Percentiles rank a stretch among this genome's conserved stretches.
Evolutionary conservation across 2,329 filamentous ascomycete genomes (phyloP).

Genomic region (Aspergillus glaucus): DNA sequence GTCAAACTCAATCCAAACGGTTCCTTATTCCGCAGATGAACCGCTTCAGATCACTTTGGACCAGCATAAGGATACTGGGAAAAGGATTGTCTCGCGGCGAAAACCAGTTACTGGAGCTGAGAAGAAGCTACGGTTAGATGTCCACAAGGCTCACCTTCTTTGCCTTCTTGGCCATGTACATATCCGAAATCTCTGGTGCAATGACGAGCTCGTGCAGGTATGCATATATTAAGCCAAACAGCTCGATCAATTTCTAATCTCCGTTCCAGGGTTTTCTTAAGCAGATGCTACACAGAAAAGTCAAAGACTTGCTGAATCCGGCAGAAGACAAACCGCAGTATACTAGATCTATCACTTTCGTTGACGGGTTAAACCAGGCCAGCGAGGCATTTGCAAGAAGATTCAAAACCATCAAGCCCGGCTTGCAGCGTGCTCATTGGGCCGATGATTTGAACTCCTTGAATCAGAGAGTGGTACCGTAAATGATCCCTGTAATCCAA

Average conservation of each 20-base stretch:
- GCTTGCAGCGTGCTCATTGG: constrained; percentile 68
- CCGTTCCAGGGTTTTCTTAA: constrained; percentile 44
- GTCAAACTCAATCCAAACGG: constrained; percentile 16
- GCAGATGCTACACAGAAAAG: constrained; percentile 60
- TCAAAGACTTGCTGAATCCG: constrained; percentile 62
- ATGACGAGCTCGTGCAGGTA: constrained; percentile 63
- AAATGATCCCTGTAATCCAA: constrained; percentile 9
- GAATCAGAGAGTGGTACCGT: constrained; percentile 44
- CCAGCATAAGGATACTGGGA: constrained; percentile 19
- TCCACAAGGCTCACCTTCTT: constrained; percentile 82
- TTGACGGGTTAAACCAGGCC: constrained; percentile 68
- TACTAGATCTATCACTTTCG: constrained; percentile 66
- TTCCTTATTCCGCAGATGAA: constrained; percentile 13
- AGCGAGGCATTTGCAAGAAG: constrained; percentile 61
- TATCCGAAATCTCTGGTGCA: constrained; percentile 82
- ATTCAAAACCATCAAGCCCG: constrained; percentile 66
- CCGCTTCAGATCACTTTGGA: constrained; percentile 35
- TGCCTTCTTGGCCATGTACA: constrained; percentile 74
- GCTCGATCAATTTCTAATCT: constrained; percentile 8
- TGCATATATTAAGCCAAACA: constrained; percentile 3
- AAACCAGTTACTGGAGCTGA: constrained; percentile 53
- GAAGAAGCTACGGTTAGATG: constrained; percentile 58
- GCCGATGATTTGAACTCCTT: constrained; percentile 59
- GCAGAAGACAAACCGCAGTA: constrained; percentile 64
- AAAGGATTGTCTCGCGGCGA: constrained; percentile 31